Evolutionary conservation across 2,329 filamentous ascomycete species (phyloP), one percentile per base, ranked within the genome.

Genomic region (Pyricularia sp.): DNA sequence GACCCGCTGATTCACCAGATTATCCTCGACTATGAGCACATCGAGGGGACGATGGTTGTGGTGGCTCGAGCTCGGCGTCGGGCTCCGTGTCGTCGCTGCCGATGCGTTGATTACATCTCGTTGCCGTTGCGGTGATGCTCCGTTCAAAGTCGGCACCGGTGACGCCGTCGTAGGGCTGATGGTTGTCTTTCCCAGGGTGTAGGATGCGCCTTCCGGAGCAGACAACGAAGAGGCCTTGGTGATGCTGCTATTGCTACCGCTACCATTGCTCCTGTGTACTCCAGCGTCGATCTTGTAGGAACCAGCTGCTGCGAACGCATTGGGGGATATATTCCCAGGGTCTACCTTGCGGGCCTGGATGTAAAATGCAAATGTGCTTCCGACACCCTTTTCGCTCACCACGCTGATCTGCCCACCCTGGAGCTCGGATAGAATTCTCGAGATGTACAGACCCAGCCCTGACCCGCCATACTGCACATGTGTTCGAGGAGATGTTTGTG

Each of bases 331-430:
- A 42, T 31, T 28, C 12, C n/a, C 25, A 10, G 20, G 66, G 17
- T 50, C 42, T 4, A 55, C 36, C 12, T 81, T 83, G 75, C 82
- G 80, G 0, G 88, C 85, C 72, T 89, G 87, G 70, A 93, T 86
- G 76, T 91, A 93, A 76, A 94, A 93, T 0, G 88, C 88, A 77
- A 93, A 93, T 0, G 87, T 92, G 71, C 88, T 91, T 1, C 91
- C 91, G n/a, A 87, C 84, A 1, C 89, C 90, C 2, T 86, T 82
- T 71, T 87, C 81, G n/a, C 88, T 90, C 1, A 85, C 82, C 7
- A 94, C 89, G 1, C 91, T 92, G 65, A 95, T 93, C 70, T 92
- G 88, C 3, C 92, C 92, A 25, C 91, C 91, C 76, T 94, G 91
- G 10, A 94, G 80, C 75, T 94, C 92, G 0, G 91, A 92, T n/a